Evolutionary conservation across 352 stramenopile species (phyloP).

Genomic region (Pythium guiyangense): DNA sequence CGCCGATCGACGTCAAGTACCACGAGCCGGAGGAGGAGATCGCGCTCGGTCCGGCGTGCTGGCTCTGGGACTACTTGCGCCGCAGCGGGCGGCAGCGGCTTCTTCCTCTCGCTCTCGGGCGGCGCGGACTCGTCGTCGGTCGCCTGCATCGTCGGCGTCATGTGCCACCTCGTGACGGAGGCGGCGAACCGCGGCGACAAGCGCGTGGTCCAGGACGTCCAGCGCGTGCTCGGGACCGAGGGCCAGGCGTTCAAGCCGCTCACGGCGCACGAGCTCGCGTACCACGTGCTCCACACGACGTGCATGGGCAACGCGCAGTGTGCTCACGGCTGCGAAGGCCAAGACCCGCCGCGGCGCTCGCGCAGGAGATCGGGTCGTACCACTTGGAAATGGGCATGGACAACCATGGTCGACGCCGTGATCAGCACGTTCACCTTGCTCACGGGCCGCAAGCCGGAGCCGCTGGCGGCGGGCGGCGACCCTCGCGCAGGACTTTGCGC

Average conservation of each 20-base stretch:
- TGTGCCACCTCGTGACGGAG: slow-evolving; percentile 94
- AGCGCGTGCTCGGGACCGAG: slow-evolving; percentile 68
- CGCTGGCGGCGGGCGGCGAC: slow-evolving; percentile 87
- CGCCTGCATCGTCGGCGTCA: slow-evolving; percentile 95
- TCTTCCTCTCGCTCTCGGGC: slow-evolving; percentile 93
- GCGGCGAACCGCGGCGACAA: slow-evolving; percentile 72
- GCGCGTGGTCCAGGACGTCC: slow-evolving; percentile 82
- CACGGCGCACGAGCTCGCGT: slow-evolving; percentile 88
- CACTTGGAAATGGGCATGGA: slow-evolving; percentile 96
- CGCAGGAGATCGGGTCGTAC: slow-evolving; percentile 95
- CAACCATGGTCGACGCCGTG: slow-evolving; percentile 89
- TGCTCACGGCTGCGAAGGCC: slow-evolving; percentile 88
- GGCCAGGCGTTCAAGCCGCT: slow-evolving; percentile 52
- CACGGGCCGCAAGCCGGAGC: slow-evolving; percentile 90
- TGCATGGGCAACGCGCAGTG: slow-evolving; percentile 99
- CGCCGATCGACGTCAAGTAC: no score
- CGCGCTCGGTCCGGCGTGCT: no score
- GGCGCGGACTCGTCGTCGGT: slow-evolving; percentile 96
- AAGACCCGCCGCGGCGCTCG: no score
- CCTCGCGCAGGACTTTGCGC: slow-evolving; percentile 93
- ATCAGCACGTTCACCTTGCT: slow-evolving; percentile 72
- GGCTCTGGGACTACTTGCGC: no score
- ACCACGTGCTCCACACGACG: slow-evolving; percentile 93
- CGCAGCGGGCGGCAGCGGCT: no score
- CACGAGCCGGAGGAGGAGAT: no score